These are phyloP conservation scores for Torrubiella hemipterigena DNA, from an alignment of 2,329 filamentous ascomycete genomes.

Conservation along the genomic window DNA sequence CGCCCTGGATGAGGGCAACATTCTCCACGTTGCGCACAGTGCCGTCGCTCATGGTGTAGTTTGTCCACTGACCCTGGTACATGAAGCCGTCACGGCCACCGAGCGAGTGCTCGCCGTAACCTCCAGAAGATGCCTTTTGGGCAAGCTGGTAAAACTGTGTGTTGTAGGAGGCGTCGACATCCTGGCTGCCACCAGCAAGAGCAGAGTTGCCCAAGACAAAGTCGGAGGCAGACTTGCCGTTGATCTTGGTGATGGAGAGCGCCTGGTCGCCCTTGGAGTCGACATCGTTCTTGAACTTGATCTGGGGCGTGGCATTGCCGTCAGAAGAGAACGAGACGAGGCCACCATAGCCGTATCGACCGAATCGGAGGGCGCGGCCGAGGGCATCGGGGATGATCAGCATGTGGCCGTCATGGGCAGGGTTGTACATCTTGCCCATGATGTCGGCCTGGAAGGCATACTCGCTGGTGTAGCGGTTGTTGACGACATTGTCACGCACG, in stretches of 20 bases:
- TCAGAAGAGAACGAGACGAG: constrained; percentile 24
- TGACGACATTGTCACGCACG: constrained; percentile 17
- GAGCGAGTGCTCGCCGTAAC: neutral
- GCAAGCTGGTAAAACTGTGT: constrained; percentile 6
- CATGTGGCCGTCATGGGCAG: constrained; percentile 29
- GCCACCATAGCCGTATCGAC: constrained; percentile 19
- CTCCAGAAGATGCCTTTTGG: neutral
- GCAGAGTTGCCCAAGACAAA: constrained; percentile 5
- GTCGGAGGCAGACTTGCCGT: constrained; percentile 7
- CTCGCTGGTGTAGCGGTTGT: constrained; percentile 23
- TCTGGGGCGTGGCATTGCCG: constrained; percentile 22
- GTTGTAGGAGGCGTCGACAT: constrained; percentile 12
- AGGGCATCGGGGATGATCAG: constrained; percentile 27
- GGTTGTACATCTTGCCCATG: constrained; percentile 22
- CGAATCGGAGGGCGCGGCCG: constrained; percentile 26
- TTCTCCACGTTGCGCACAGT: neutral
- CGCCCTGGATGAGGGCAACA: constrained; percentile 8
- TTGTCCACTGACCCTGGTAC: constrained; percentile 5
- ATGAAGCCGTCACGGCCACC: constrained; percentile 4
- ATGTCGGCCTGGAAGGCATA: constrained; percentile 27
- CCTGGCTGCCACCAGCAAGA: constrained; percentile 6
- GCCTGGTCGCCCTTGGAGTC: constrained; percentile 13
- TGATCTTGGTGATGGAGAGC: constrained; percentile 8
- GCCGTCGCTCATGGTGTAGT: neutral
- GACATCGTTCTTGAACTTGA: constrained; percentile 34